A percentile compares a stretch with the other conserved stretches of the same genome.
Conservation (phyloP, 2,329 filamentous ascomycete genomes). For the Ceratocystis papillata region DNA sequence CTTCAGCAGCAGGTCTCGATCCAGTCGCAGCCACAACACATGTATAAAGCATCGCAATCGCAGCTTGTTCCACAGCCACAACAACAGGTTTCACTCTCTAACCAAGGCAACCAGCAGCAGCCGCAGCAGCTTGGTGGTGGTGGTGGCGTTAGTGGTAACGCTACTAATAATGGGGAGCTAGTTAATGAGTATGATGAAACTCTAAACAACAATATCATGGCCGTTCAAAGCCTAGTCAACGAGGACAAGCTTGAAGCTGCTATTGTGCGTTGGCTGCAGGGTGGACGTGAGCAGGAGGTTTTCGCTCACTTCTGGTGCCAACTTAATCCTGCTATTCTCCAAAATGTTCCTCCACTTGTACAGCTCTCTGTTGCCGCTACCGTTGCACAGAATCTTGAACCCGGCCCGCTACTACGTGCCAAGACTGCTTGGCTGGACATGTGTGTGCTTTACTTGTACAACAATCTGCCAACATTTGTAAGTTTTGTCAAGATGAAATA, state of each 20-base stretch:
- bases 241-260: slow-evolving; percentile 52
- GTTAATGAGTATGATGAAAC: slow-evolving; percentile 36
- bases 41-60: slow-evolving; percentile 27
- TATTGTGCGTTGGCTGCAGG: slow-evolving; percentile 57
- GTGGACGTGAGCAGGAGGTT: slow-evolving; percentile 50
- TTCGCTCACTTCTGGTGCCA: slow-evolving; percentile 38
- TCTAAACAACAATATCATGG: slow-evolving; percentile 43
- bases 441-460: slow-evolving; percentile 45
- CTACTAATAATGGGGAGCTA: background rate
- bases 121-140: background rate
- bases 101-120: slow-evolving; percentile 27
- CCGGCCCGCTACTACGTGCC: slow-evolving; percentile 42
- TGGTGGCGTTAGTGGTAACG: background rate
- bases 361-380: slow-evolving; percentile 55
- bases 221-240: slow-evolving; percentile 52
- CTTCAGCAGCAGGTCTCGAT: slow-evolving; percentile 35
- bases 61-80: slow-evolving; percentile 25
- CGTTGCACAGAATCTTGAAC: slow-evolving; percentile 47
- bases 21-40: slow-evolving; percentile 23
- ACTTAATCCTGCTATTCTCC: slow-evolving; percentile 37
- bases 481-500: slow-evolving; percentile 29
- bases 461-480: slow-evolving; percentile 41
- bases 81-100: slow-evolving; percentile 25
- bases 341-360: slow-evolving; percentile 49
- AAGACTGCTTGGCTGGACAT: slow-evolving; percentile 52